Percentiles rank a stretch among this genome's conserved stretches.
These are phyloP conservation scores for Musa acuminata DNA, from an alignment of 176 grass and related monocot species.

Conservation along the genomic window DNA sequence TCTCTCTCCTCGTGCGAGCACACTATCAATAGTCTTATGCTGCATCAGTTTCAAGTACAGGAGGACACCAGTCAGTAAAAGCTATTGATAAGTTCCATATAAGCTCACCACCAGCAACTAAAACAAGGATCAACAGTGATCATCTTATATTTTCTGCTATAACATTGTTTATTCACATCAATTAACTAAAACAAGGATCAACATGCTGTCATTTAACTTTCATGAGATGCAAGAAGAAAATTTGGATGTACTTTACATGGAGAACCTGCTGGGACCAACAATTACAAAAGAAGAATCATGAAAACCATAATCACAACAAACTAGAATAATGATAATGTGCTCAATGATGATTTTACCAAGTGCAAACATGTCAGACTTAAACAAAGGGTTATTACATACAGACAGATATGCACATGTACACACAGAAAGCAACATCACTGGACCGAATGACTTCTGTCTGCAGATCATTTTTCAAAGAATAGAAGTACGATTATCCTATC, in stretches of 20 bases:
- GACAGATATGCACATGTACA: too few species aligned
- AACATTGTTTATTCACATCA: background rate
- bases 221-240: background rate
- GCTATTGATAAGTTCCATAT: conserved; percentile 2
- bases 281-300: too few species aligned
- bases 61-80: conserved; percentile 13
- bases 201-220: background rate
- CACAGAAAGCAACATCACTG: too few species aligned
- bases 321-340: too few species aligned
- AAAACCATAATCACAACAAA: too few species aligned
- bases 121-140: background rate
- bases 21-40: conserved; percentile 99
- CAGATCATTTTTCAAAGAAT: too few species aligned
- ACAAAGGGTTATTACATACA: too few species aligned
- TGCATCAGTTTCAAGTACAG: conserved; percentile 36
- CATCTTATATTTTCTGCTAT: background rate
- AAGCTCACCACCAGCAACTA: background rate
- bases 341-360: too few species aligned
- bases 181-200: background rate
- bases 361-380: too few species aligned
- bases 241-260: background rate
- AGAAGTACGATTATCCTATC: too few species aligned
- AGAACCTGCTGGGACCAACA: too few species aligned
- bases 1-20: conserved; percentile 77
- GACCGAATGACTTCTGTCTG: too few species aligned